Percentiles rank a stretch among this genome's conserved stretches.
These are phyloP conservation scores for Chlamydomonas reinhardtii DNA, from an alignment of 163 green algal genomes.

Conservation along the genomic window DNA sequence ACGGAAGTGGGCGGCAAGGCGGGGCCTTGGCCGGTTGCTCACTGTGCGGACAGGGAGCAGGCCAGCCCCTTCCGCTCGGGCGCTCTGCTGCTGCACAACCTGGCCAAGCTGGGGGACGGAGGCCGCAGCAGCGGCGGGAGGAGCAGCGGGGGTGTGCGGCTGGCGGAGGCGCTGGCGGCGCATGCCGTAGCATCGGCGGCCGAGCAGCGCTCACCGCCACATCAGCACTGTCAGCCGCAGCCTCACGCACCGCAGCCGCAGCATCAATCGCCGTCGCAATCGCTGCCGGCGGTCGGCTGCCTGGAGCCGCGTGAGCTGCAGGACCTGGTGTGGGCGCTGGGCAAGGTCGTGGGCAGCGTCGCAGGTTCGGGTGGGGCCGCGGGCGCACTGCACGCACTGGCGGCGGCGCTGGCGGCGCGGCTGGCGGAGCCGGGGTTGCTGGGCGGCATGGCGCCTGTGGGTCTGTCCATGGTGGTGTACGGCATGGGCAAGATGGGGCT, in stretches of 20 bases:
- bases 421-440: conserved; percentile 36
- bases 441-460: conserved; percentile 2
- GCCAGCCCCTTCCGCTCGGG: background rate
- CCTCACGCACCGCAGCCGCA: too few species aligned
- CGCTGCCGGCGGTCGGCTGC: background rate
- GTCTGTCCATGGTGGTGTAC: conserved; percentile 46
- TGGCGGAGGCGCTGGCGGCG: background rate
- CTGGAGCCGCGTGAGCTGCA: conserved; percentile 22
- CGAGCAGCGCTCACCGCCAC: too few species aligned
- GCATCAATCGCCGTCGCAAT: too few species aligned
- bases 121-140: background rate
- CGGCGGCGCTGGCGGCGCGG: background rate
- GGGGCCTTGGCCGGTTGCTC: background rate
- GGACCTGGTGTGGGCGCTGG: conserved; percentile 41
- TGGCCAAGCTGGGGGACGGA: conserved; percentile 17
- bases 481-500: conserved; percentile 22
- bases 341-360: background rate
- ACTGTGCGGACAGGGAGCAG: background rate
- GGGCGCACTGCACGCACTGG: too few species aligned
- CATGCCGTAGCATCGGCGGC: too few species aligned
- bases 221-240: too few species aligned
- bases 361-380: too few species aligned
- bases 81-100: background rate
- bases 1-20: background rate
- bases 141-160: too few species aligned